Evolutionary conservation across 225 moss, liverwort and hornwort species (phyloP), one percentile per base, ranked within the genome.

Genomic region (Antitrichia curtipendula): DNA sequence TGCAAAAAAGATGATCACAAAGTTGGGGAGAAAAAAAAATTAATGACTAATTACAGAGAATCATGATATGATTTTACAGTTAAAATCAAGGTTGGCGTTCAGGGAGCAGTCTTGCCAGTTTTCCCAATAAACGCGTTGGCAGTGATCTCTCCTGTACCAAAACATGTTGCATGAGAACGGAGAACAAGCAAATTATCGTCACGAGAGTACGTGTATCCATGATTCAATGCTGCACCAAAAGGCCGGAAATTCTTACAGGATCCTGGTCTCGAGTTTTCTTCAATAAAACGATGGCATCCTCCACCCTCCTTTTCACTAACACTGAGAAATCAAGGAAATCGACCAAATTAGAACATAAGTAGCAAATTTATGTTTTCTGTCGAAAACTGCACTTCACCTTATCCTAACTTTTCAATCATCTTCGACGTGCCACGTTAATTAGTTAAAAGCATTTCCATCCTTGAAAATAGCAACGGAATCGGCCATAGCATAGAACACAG

Each of bases 261-360:
- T 98, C 97, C 56, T 94, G 90, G 1, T 93, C 90, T 88, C 96
- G 96, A 60, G 87, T 87, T 71, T 87, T 89, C 91, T 96, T 96
- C 78, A 95, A 87, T 70, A 86, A 63, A 70, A 80, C 61, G 31
- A 98, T 90, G 83, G 96, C 93, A 74, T 94, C 88, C 79, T 96
- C 96, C 79, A 98, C 97, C 69, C 95, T 95, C 77, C 72, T 53
- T 86, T 94, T 96, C 90, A 98, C 96, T 34, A 91, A 86, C 87
- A 91, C 97, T 96, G 93, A 60, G 16, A 65, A 86, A 84, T 58
- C 79, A 83, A 79, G 36, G 34, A 7, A 75, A 38, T 76, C 32
- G 38, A 81, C 58, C 47, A 47, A 64, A 73, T 87, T 45, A 84
- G 38, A 70, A 71, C 36, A 58, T n/a, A 5, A 32, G 41, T 12